phyloP scores from a whole-genome alignment of 371 early-diverging fungal genomes.

The Amoeboaphelidium occidentale region DNA sequence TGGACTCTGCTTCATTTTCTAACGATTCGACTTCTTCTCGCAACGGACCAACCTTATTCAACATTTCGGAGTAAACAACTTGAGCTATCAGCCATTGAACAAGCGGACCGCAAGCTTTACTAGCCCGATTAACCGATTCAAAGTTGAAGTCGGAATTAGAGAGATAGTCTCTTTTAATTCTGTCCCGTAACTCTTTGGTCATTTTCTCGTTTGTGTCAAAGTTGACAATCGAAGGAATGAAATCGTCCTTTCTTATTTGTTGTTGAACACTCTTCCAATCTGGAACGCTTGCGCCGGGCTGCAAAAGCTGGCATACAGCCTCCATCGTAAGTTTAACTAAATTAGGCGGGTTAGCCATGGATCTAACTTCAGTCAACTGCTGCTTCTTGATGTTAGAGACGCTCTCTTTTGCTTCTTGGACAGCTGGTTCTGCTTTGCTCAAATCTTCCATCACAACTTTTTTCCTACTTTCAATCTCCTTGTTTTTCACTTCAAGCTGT shows the following conservation, averaged over 20 bases:
- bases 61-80: slow-evolving; percentile 66
- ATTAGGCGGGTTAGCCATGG: slow-evolving; percentile 93
- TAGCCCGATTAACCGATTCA: slow-evolving; percentile 86
- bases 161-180: slow-evolving; percentile 48
- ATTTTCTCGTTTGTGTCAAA: slow-evolving; percentile 62
- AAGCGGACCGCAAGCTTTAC: slow-evolving; percentile 93
- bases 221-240: slow-evolving; percentile 86
- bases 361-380: slow-evolving; percentile 90
- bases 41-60: slow-evolving; percentile 83
- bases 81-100: slow-evolving; percentile 95
- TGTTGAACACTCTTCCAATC: slow-evolving; percentile 58
- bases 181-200: slow-evolving; percentile 41
- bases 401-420: slow-evolving; percentile 78
- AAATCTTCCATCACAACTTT: slow-evolving; percentile 63
- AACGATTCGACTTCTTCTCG: slow-evolving; percentile 69
- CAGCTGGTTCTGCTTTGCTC: slow-evolving; percentile 87
- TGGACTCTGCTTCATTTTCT: slow-evolving; percentile 47
- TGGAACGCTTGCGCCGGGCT: slow-evolving; percentile 62
- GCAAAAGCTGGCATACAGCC: slow-evolving; percentile 78
- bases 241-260: slow-evolving; percentile 85
- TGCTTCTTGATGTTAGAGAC: slow-evolving; percentile 85
- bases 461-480: slow-evolving; percentile 52
- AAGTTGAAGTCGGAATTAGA: slow-evolving; percentile 66
- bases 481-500: slow-evolving; percentile 47
- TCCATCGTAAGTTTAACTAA: slow-evolving; percentile 94